Percentiles rank a stretch among this genome's conserved stretches.
Conservation (phyloP, 129 eudicot species). For the Lonicera japonica region DNA sequence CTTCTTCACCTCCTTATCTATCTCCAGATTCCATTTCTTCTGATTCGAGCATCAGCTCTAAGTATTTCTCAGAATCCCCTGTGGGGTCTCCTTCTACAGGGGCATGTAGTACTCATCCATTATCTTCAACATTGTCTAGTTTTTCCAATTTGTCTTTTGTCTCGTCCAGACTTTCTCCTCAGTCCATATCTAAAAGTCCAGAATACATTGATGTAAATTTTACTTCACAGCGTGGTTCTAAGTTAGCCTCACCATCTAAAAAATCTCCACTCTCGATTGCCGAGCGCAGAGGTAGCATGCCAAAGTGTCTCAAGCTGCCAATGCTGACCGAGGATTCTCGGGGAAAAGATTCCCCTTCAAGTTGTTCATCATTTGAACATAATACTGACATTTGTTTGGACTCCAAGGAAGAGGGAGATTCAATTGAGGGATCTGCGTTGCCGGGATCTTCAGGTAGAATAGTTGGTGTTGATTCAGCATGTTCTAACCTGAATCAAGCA, state of each 20-base stretch:
- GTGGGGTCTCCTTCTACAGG: slow-evolving; percentile 35
- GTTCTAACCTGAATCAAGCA: slow-evolving; percentile 20
- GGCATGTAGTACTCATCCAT: slow-evolving; percentile 18
- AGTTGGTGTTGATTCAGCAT: slow-evolving; percentile 1
- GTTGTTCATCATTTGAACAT: slow-evolving; percentile 12
- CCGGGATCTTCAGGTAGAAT: slow-evolving; percentile 20
- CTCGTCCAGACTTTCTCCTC: slow-evolving; percentile 43
- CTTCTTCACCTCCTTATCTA: slow-evolving; percentile 41
- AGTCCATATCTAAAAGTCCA: slow-evolving; percentile 48
- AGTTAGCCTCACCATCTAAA: slow-evolving; percentile 38
- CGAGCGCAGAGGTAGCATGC: slow-evolving; percentile 72
- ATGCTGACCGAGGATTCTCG: slow-evolving; percentile 27
- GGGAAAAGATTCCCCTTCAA: slow-evolving; percentile 16
- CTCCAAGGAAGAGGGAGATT: slow-evolving; percentile 4
- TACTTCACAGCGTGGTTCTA: slow-evolving; percentile 25
- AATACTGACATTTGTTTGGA: slow-evolving; percentile 3
- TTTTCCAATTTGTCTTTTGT: slow-evolving; percentile 45
- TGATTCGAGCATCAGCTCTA: slow-evolving; percentile 58
- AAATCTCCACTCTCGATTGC: slow-evolving; percentile 61
- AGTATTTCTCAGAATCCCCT: slow-evolving; percentile 55
- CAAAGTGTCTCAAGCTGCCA: slow-evolving; percentile 51
- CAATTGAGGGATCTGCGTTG: slow-evolving; percentile 5
- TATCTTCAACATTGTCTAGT: slow-evolving; percentile 27
- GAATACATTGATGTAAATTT: slow-evolving; percentile 62
- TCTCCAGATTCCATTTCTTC: slow-evolving; percentile 68